phyloP scores from a whole-genome alignment of 2,329 filamentous ascomycete genomes.

The Neofusicoccum kwambonambiense region DNA sequence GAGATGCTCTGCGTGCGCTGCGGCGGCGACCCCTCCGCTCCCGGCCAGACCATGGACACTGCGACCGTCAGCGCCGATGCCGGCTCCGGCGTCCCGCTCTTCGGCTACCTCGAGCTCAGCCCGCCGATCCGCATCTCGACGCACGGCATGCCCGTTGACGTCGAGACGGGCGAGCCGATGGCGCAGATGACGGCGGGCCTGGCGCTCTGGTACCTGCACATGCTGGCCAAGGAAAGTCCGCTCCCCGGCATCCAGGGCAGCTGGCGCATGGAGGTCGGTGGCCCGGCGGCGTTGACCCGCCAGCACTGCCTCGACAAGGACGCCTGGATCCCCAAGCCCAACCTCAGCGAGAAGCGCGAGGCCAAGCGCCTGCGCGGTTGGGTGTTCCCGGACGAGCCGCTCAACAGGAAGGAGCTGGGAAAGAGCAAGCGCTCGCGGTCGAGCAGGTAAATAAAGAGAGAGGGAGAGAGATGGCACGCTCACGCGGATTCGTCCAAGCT shows the following conservation, averaged over 20 bases:
- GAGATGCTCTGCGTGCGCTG: slow-evolving; percentile 88
- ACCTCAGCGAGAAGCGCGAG: slow-evolving; percentile 71
- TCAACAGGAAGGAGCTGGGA: slow-evolving; percentile 70
- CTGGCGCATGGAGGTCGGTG: slow-evolving; percentile 72
- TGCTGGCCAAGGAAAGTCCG: slow-evolving; percentile 63
- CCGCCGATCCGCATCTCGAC: slow-evolving; percentile 56
- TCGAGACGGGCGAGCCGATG: slow-evolving; percentile 38
- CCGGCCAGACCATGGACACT: slow-evolving; percentile 16
- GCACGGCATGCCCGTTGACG: slow-evolving; percentile 25
- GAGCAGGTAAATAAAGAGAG: background rate
- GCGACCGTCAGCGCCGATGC: slow-evolving; percentile 39
- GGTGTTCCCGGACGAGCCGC: slow-evolving; percentile 72
- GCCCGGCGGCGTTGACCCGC: slow-evolving; percentile 69
- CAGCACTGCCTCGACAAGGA: slow-evolving; percentile 70
- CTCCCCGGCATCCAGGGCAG: slow-evolving; percentile 56
- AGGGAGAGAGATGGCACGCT: background rate
- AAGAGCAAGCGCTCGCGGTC: slow-evolving; percentile 44
- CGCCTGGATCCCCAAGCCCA: slow-evolving; percentile 71
- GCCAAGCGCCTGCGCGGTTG: slow-evolving; percentile 72
- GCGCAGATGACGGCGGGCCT: slow-evolving; percentile 65
- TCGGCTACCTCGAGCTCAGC: slow-evolving; percentile 81
- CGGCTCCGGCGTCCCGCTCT: slow-evolving; percentile 64
- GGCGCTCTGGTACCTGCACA: slow-evolving; percentile 75
- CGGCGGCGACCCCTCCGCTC: slow-evolving; percentile 47
- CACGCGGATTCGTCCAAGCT: slow-evolving; percentile 1